Conservation (phyloP, 2,329 filamentous ascomycete species). For the Venturia aucupariae region DNA sequence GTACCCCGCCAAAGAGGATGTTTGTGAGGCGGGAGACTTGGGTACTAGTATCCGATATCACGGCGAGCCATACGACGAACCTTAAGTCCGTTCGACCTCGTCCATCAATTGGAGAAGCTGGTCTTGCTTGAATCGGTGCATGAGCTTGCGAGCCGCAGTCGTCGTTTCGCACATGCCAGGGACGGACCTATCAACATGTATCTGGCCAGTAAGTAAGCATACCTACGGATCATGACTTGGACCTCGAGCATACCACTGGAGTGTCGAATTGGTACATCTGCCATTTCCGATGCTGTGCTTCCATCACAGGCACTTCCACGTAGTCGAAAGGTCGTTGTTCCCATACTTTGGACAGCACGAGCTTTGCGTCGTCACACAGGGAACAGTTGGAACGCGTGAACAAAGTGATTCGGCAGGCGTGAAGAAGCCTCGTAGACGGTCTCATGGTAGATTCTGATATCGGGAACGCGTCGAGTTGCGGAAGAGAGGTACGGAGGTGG, state of each 20-base stretch:
- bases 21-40: background rate
- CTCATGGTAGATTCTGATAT: background rate
- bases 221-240: background rate
- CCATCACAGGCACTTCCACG: conserved; percentile 60
- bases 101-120: conserved; percentile 64
- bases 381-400: conserved; percentile 66
- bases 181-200: conserved; percentile 53
- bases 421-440: conserved; percentile 3
- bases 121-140: conserved; percentile 64
- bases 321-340: conserved; percentile 58
- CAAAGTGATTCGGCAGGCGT: conserved; percentile 52
- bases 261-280: conserved; percentile 74
- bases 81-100: conserved; percentile 26
- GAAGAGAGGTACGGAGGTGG: background rate
- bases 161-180: conserved; percentile 46
- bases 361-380: conserved; percentile 59
- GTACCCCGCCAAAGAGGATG: background rate
- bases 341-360: conserved; percentile 59
- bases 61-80: conserved; percentile 1
- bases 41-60: background rate
- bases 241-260: conserved; percentile 53
- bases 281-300: conserved; percentile 54
- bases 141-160: conserved; percentile 57
- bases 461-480: background rate
- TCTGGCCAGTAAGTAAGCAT: conserved; percentile 27